Conservation (phyloP, 2,329 filamentous ascomycete species). For the Fusarium denticulatum region DNA sequence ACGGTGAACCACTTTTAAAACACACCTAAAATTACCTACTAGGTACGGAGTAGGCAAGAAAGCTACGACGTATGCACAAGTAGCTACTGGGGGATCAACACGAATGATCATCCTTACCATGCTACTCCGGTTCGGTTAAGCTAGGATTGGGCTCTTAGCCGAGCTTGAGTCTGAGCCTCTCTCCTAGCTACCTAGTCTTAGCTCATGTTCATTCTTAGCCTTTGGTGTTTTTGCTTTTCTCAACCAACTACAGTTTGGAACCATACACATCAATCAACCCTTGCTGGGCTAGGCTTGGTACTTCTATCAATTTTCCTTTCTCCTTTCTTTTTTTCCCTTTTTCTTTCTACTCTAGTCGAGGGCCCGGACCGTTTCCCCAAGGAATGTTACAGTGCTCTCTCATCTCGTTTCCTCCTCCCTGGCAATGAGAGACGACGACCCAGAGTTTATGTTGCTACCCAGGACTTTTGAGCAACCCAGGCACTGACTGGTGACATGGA, state of each 20-base stretch:
- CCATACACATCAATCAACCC: constrained; percentile 6
- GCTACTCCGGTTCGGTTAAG: not conserved
- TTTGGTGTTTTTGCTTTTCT: constrained; percentile 24
- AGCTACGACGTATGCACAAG: not conserved
- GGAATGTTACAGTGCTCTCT: constrained; percentile 17
- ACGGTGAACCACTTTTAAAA: constrained; percentile 4
- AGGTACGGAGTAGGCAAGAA: not conserved
- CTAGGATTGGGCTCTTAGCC: not conserved
- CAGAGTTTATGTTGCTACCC: constrained; percentile 18
- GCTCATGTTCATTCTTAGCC: not conserved
- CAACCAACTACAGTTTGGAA: not conserved
- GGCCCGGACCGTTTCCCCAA: constrained; percentile 1
- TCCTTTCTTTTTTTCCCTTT: not conserved
- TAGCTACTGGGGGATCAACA: constrained; percentile 11
- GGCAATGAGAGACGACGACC: not conserved
- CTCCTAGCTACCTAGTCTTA: not conserved
- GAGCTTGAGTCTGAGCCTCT: not conserved
- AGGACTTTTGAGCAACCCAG: constrained; percentile 15
- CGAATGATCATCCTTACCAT: constrained; percentile 15
- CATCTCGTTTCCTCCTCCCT: not conserved
- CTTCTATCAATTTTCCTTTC: not conserved
- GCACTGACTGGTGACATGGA: not conserved
- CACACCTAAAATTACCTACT: not conserved
- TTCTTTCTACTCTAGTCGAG: not conserved
- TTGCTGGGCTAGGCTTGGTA: not conserved